Conservation (phyloP, 495 filamentous ascomycete species). For the Annulohypoxylon stygium region DNA sequence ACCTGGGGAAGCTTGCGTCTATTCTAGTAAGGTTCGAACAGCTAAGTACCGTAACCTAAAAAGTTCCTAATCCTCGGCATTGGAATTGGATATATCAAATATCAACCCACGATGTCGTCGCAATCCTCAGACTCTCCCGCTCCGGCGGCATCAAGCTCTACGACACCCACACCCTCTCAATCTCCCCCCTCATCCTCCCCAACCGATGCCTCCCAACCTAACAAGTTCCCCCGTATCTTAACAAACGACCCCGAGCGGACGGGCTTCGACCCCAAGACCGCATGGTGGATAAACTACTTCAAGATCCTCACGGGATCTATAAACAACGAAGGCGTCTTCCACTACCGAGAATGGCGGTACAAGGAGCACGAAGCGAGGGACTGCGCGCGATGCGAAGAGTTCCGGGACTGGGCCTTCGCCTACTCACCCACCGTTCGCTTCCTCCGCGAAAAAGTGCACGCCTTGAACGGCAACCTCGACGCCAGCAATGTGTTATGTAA, state of each 20-base stretch:
- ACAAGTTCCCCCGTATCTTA: constrained; percentile 49
- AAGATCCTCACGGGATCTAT: constrained; percentile 77
- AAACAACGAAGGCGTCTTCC: constrained; percentile 73
- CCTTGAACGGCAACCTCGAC: constrained; percentile 81
- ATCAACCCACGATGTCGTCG: constrained; percentile 41
- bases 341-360: constrained; percentile 79
- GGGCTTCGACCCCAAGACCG: constrained; percentile 71
- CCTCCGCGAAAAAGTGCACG: constrained; percentile 79
- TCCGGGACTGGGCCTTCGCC: constrained; percentile 81
- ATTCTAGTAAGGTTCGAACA: constrained; percentile 5
- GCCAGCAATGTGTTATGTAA: constrained; percentile 82
- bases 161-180: constrained; percentile 10
- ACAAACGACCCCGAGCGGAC: constrained; percentile 65
- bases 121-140: constrained; percentile 31
- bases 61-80: constrained; percentile 10
- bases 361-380: constrained; percentile 74
- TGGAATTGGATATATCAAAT: not conserved
- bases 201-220: not conserved
- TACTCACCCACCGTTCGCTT: constrained; percentile 90
- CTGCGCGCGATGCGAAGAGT: constrained; percentile 80
- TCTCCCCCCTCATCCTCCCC: constrained; percentile 18
- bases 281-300: constrained; percentile 85
- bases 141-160: constrained; percentile 11
- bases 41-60: not conserved
- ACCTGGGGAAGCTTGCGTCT: not conserved